Evolutionary conservation across 129 eudicot genomes (phyloP), one percentile per base, ranked within the genome.

Genomic region (Kitagawia praeruptora): DNA sequence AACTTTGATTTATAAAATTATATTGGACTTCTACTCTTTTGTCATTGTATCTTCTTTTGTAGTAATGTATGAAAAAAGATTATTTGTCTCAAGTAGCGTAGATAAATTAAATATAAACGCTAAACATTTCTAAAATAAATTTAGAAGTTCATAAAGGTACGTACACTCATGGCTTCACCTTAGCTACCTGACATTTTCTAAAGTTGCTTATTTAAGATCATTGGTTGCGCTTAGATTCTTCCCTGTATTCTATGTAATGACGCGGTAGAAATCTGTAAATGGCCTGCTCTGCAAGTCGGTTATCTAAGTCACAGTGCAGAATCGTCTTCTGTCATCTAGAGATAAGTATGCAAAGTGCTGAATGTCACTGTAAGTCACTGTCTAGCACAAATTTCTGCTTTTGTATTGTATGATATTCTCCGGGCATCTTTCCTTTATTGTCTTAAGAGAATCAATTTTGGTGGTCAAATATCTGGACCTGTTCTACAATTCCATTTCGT

Each of bases 251-350:
- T 39, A 5, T 23, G 25, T 27, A 47, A 25, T 46, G 18, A 74
- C 42, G 51, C 10, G 61, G 61, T 19, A 45, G 39, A 8, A 45
- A 25, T 18, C 3, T 4, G 40, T 42, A 23, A 47, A 10, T 41
- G 45, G 77, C 53, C 76, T 73, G 77, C 54, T 44, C 53, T 73
- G 21, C 53, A n/a, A n/a, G 76, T 46, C 13, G 34, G 40, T 12
- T 74, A 41, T 74, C 41, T 4, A 42, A 21, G 41, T 74, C 40
- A 25, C 13, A 27, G 4, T 25, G 40, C 77, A 25, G 58, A 74
- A 45, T 74, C 40, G 28, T 72, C 25, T 72, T 74, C 51, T 46
- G n/a, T 27, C 77, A 74, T 74, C 61, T 46, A 46, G 41, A 74
- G 34, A 73, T 25, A 74, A 74, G 77, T 46, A 27, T 45, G 31